Conservation (phyloP, 441 rosid species). For the Pelargonium cotyledonis region DNA sequence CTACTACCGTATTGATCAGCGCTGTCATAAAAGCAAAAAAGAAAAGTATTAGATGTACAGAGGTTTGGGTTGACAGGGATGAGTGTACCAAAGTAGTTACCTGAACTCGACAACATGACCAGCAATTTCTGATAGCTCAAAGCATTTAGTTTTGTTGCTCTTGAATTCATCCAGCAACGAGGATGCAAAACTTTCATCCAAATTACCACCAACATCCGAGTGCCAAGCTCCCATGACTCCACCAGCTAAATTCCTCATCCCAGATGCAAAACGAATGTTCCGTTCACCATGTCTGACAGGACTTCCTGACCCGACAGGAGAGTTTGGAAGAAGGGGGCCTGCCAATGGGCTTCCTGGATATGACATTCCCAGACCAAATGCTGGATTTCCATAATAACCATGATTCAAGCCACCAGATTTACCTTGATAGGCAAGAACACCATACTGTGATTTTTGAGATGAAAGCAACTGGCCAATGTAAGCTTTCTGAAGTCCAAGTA, state of each 20-base stretch:
- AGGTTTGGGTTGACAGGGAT: background rate
- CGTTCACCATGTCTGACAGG: slow-evolving; percentile 46
- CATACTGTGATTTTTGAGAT: slow-evolving; percentile 48
- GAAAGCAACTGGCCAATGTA: slow-evolving; percentile 43
- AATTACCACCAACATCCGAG: slow-evolving; percentile 39
- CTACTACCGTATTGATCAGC: slow-evolving; percentile 77
- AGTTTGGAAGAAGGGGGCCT: slow-evolving; percentile 43
- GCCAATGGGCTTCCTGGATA: slow-evolving; percentile 52
- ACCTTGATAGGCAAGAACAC: slow-evolving; percentile 36
- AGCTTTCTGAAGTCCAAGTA: slow-evolving; percentile 48
- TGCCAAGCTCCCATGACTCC: slow-evolving; percentile 56
- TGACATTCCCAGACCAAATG: slow-evolving; percentile 46
- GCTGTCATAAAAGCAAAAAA: slow-evolving; percentile 25
- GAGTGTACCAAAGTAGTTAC: slow-evolving; percentile 20
- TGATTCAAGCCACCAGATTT: slow-evolving; percentile 41
- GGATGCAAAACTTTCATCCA: slow-evolving; percentile 48
- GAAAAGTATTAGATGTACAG: background rate
- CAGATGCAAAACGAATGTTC: slow-evolving; percentile 41
- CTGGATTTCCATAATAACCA: slow-evolving; percentile 45
- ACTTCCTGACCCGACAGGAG: slow-evolving; percentile 48
- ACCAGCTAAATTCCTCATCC: slow-evolving; percentile 44
- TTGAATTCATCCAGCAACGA: slow-evolving; percentile 63
- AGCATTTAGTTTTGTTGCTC: slow-evolving; percentile 63
- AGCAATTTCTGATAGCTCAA: slow-evolving; percentile 61
- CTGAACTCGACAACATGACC: slow-evolving; percentile 81